phyloP scores from a whole-genome alignment of 1,139 yeast genomes.

The Starmera stellimalicola region DNA sequence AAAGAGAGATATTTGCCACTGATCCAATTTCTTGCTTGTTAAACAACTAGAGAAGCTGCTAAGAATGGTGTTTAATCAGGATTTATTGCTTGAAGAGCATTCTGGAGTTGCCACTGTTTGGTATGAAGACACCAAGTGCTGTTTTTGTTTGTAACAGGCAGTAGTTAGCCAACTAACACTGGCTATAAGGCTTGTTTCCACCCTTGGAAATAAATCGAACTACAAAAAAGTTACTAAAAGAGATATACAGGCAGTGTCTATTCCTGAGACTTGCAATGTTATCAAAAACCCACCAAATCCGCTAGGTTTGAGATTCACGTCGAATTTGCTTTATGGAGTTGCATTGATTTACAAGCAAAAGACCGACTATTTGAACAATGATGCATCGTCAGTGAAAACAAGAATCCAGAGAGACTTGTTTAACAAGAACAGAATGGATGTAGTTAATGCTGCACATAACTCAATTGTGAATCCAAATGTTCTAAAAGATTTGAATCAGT shows the following conservation, averaged over 20 bases:
- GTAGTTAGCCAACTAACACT: conserved; percentile 1
- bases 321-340: conserved; percentile 48
- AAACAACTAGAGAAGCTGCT: background rate
- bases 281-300: conserved; percentile 23
- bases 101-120: conserved; percentile 25
- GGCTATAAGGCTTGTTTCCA: conserved; percentile 26
- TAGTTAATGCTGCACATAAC: conserved; percentile 3
- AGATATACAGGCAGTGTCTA: conserved; percentile 32
- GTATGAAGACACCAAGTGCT: conserved; percentile 9
- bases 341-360: conserved; percentile 45
- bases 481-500: background rate
- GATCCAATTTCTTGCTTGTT: background rate
- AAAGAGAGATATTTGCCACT: background rate
- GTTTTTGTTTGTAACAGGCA: too few relatives aligned
- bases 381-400: conserved; percentile 21
- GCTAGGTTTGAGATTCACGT: conserved; percentile 34
- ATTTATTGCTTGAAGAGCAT: conserved; percentile 12
- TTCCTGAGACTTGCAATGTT: conserved; percentile 36
- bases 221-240: conserved; percentile 25
- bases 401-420: conserved; percentile 20
- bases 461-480: conserved; percentile 1
- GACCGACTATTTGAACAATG: conserved; percentile 34
- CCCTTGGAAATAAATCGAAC: conserved; percentile 32
- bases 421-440: conserved; percentile 5
- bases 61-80: conserved; percentile 13